Evolutionary conservation across 2,329 filamentous ascomycete genomes (phyloP).

Genomic region (Ophiostoma pallidulum): DNA sequence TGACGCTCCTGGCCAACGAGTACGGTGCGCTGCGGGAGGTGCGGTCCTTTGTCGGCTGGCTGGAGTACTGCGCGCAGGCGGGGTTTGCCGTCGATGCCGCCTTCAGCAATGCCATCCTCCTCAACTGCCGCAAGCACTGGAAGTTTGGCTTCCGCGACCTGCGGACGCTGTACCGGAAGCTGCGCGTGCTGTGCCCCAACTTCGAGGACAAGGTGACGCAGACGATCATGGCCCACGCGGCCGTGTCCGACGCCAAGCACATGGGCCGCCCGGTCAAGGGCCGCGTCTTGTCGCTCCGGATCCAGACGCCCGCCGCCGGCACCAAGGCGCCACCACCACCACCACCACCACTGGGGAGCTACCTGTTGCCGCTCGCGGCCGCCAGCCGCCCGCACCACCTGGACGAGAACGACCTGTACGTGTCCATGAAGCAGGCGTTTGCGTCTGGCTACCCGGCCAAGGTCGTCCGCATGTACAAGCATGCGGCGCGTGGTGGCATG

Average conservation of each 20-base stretch:
- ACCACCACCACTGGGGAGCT: no score
- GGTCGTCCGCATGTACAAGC: conserved; percentile 31
- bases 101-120: conserved; percentile 32
- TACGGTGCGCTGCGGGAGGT: conserved; percentile 32
- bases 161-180: conserved; percentile 25
- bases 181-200: conserved; percentile 24
- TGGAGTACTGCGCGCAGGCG: conserved; percentile 27
- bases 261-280: conserved; percentile 14
- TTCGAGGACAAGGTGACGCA: conserved; percentile 31
- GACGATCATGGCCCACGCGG: conserved; percentile 28
- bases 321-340: not conserved
- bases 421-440: conserved; percentile 34
- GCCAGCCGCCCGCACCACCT: conserved; percentile 20
- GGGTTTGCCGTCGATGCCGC: conserved; percentile 29
- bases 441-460: conserved; percentile 23
- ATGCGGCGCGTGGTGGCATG: conserved; percentile 26
- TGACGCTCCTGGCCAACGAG: conserved; percentile 34
- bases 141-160: conserved; percentile 28
- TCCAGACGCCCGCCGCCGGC: conserved; percentile 11
- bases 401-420: conserved; percentile 25
- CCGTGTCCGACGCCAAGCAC: conserved; percentile 23
- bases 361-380: conserved; percentile 15
- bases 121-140: conserved; percentile 29
- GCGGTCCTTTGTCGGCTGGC: conserved; percentile 31
- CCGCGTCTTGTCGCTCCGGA: conserved; percentile 20